Evolutionary conservation across 768 basidiomycete species (phyloP), one percentile per base, ranked within the genome.

Genomic region (Termitomyces sp.): DNA sequence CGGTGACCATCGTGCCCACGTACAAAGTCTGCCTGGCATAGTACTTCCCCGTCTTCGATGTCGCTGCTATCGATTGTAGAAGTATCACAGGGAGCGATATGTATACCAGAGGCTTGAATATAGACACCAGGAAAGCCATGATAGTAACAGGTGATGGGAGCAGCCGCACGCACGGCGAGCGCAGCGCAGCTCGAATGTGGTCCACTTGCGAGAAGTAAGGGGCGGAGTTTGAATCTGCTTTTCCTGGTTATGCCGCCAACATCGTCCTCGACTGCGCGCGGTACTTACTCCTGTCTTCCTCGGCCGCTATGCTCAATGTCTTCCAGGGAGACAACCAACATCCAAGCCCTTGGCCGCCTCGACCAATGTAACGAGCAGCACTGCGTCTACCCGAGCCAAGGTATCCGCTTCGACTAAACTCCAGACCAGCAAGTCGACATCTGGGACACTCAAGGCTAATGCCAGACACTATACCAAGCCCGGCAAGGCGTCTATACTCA

Each of bases 61-160:
- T 67, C 37, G 77, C 73, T 9, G 86, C 77, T 56, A 87, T 72
- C 43, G 81, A 79, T 46, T 84, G 83, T 37, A 88, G 75, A 47
- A 89, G 68, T 63, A 91, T 72, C 59, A 84, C 64, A 1, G 91
- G 91, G 33, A 92, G 76, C 30, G 90, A 89, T 58, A 89, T 63
- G 66, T 92, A 93, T 47, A 86, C 90, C 53, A 91, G 70, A 5
- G 89, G 85, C 68, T 82, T 87, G 68, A 89, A 68, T 57, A 90
- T 57, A 54, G 75, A 73, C 63, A 89, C 66, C 63, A 90, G 66
- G 64, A 86, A 73, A 60, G 84, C 84, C 89, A 91, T 91, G 65
- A 63, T 19, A 38, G 17, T 28, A 5, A 15, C 17, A 38, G 5
- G 6, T 37, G 6, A 38, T 3, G 6, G 17, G 19, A 54, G 41